Evolutionary conservation across 495 filamentous ascomycete genomes (phyloP).

Genomic region (Aspergillus ostianus): DNA sequence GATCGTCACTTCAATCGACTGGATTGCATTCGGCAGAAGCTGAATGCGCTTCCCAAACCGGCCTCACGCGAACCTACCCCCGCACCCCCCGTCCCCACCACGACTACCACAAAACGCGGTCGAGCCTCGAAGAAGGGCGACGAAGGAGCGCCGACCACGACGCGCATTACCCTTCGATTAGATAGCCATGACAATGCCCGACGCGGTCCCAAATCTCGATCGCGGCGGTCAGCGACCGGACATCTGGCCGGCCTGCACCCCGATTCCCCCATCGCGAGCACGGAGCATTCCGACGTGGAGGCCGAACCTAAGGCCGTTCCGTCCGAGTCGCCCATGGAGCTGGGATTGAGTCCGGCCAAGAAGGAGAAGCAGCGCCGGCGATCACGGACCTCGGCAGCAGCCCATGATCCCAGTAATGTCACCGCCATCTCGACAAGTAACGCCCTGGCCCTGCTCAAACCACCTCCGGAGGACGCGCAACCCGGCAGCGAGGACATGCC

Average conservation of each 20-base stretch:
- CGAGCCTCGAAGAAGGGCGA: constrained; percentile 43
- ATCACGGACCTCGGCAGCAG: constrained; percentile 44
- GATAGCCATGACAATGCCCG: constrained; percentile 45
- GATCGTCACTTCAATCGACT: constrained; percentile 76
- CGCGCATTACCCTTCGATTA: constrained; percentile 64
- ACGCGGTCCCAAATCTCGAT: constrained; percentile 33
- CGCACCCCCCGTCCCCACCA: constrained; percentile 38
- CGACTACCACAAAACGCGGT: constrained; percentile 53
- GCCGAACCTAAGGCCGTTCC: constrained; percentile 19
- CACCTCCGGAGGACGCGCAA: constrained; percentile 74
- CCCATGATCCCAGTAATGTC: constrained; percentile 50
- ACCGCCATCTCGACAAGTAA: constrained; percentile 77
- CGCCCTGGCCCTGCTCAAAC: constrained; percentile 70
- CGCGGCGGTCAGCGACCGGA: constrained; percentile 35
- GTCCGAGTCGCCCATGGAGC: constrained; percentile 13
- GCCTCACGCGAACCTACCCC: constrained; percentile 68
- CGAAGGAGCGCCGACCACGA: constrained; percentile 32
- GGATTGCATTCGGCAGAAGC: constrained; percentile 74
- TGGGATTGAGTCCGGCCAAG: constrained; percentile 8
- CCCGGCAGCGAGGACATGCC: constrained; percentile 75
- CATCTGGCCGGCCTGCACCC: constrained; percentile 38
- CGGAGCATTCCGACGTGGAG: constrained; percentile 47
- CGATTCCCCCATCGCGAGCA: constrained; percentile 47
- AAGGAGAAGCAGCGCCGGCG: constrained; percentile 49
- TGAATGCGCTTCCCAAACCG: constrained; percentile 72